These are phyloP conservation scores for Obelidium mucronatum DNA, from an alignment of 192 early-diverging fungal genomes.

Conservation along the genomic window DNA sequence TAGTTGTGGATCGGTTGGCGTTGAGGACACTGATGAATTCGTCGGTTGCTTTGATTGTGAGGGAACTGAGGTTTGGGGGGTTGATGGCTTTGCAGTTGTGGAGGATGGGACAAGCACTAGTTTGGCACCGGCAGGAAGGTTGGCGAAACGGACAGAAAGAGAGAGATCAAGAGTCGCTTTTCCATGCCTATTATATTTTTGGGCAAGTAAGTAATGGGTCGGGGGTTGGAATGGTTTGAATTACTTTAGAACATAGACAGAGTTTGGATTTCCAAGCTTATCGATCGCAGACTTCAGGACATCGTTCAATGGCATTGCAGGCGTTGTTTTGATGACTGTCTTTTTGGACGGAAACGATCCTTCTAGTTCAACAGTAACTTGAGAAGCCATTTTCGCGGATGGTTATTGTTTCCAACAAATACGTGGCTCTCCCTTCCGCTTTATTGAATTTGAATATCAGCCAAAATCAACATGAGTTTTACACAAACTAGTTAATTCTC, in stretches of 20 bases:
- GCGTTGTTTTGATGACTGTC: conserved; percentile 71
- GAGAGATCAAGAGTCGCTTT: conserved; percentile 74
- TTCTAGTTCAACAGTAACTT: conserved; percentile 61
- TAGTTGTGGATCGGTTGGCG: background rate
- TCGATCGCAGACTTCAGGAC: conserved; percentile 69
- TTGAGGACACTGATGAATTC: background rate
- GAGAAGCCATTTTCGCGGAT: conserved; percentile 60
- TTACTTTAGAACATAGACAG: conserved; percentile 68
- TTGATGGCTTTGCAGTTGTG: background rate
- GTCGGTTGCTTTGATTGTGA: background rate
- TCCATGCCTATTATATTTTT: conserved; percentile 43
- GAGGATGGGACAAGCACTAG: conserved; percentile 59
- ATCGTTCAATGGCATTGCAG: conserved; percentile 73
- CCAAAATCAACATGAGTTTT: too few species aligned
- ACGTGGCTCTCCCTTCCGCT: too few species aligned
- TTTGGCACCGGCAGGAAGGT: conserved; percentile 80
- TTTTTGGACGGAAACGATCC: conserved; percentile 48
- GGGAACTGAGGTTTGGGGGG: background rate
- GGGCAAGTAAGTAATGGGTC: too few species aligned
- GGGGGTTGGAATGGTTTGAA: background rate
- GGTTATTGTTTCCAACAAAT: conserved; percentile 3
- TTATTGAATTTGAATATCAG: too few species aligned
- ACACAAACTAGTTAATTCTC: too few species aligned
- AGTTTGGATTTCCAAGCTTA: conserved; percentile 60
- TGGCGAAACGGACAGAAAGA: conserved; percentile 79